These are phyloP conservation scores for Cryptococcus sp. DNA, from an alignment of 1,284 basidiomycete genomes.

Conservation along the genomic window DNA sequence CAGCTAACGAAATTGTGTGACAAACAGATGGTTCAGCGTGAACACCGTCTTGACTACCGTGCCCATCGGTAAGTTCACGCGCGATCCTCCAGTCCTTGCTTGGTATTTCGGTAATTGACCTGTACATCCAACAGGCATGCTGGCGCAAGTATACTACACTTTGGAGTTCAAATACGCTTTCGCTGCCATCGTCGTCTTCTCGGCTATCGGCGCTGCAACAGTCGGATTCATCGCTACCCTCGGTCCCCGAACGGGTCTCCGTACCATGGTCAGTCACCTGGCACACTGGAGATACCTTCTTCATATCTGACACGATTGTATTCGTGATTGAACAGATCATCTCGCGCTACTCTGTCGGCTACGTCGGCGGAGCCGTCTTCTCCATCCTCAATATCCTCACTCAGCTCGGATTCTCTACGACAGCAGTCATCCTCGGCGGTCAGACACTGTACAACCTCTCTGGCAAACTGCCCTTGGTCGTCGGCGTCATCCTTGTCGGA, in stretches of 20 bases:
- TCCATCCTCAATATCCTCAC: conserved; percentile 60
- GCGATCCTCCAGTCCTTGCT: background rate
- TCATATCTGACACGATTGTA: background rate
- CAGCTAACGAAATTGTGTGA: no score
- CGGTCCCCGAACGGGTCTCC: conserved; percentile 64
- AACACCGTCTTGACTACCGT: conserved; percentile 59
- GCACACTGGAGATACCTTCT: background rate
- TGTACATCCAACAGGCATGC: conserved; percentile 25
- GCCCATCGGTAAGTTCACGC: conserved; percentile 57
- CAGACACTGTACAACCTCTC: conserved; percentile 55
- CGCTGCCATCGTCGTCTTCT: conserved; percentile 50
- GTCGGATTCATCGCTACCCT: conserved; percentile 63
- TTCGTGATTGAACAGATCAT: background rate
- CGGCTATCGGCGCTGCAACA: conserved; percentile 47
- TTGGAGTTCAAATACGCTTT: conserved; percentile 58
- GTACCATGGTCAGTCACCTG: conserved; percentile 60
- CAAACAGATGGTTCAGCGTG: conserved; percentile 31
- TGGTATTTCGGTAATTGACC: background rate
- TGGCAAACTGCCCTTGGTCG: conserved; percentile 50
- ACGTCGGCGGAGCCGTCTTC: conserved; percentile 61
- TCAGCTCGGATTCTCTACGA: conserved; percentile 32
- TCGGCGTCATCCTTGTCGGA: conserved; percentile 54
- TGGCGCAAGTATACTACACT: conserved; percentile 60
- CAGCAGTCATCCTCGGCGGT: conserved; percentile 53
- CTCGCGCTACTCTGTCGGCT: conserved; percentile 56